These are phyloP conservation scores for Zymoseptoria crescenta DNA, from an alignment of 2,329 filamentous ascomycete genomes.

Conservation along the genomic window DNA sequence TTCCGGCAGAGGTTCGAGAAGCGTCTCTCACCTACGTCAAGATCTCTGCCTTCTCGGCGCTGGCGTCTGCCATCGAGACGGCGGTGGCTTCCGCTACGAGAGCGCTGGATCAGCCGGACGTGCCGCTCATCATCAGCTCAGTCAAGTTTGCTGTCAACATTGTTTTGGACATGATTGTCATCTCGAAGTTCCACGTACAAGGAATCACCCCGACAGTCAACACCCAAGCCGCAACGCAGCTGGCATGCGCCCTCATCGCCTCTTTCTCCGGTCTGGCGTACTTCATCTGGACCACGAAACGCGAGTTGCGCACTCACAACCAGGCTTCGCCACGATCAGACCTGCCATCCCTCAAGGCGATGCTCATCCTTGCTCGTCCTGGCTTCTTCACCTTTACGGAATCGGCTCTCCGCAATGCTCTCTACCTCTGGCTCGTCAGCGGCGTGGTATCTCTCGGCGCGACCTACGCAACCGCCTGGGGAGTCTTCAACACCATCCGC, in stretches of 20 bases:
- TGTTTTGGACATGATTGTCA: conserved; percentile 55
- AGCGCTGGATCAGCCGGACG: conserved; percentile 61
- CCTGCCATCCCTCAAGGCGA: conserved; percentile 35
- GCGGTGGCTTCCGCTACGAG: conserved; percentile 55
- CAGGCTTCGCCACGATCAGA: background rate
- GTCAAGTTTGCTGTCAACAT: conserved; percentile 61
- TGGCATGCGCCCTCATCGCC: conserved; percentile 52
- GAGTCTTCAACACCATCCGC: conserved; percentile 64
- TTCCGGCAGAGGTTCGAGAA: conserved; percentile 50
- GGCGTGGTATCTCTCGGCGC: conserved; percentile 56
- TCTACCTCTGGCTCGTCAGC: conserved; percentile 64
- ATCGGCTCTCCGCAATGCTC: conserved; percentile 57
- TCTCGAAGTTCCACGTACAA: conserved; percentile 58
- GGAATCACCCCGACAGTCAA: conserved; percentile 50
- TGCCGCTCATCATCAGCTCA: conserved; percentile 58
- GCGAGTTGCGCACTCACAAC: conserved; percentile 1
- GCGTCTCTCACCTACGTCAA: conserved; percentile 57
- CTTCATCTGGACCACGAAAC: conserved; percentile 44
- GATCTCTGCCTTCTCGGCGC: conserved; percentile 54
- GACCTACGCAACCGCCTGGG: conserved; percentile 65
- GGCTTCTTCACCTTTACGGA: conserved; percentile 55
- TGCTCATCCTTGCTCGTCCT: conserved; percentile 49
- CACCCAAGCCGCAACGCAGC: conserved; percentile 55
- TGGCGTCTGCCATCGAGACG: conserved; percentile 56
- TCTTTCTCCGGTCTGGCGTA: conserved; percentile 52